A percentile compares a stretch with the other conserved stretches of the same genome.
phyloP scores from a whole-genome alignment of 495 filamentous ascomycete genomes.

The Lophium mytilinum region DNA sequence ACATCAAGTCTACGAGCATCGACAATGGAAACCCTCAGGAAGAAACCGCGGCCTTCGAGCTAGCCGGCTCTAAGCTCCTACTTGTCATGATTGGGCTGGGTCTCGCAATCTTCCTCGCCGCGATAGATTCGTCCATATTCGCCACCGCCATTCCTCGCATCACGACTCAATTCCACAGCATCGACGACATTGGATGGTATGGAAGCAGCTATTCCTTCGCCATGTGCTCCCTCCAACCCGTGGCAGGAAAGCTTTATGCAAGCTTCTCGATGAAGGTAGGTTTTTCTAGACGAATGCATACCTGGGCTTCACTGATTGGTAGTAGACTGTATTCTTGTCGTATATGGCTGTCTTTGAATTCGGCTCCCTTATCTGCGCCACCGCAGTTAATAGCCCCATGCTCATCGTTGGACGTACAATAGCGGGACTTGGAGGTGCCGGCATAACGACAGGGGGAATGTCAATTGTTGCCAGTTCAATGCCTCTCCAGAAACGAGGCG shows the following conservation, averaged over 20 bases:
- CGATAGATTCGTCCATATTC: too few relatives aligned
- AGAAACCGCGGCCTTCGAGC: too few relatives aligned
- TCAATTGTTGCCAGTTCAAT: neutral
- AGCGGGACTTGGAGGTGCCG: slow-evolving; percentile 24
- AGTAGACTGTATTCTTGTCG: neutral
- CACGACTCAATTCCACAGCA: slow-evolving; percentile 62
- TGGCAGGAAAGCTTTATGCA: slow-evolving; percentile 33
- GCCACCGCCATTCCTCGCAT: slow-evolving; percentile 62
- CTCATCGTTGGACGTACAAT: slow-evolving; percentile 42
- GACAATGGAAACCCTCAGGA: too few relatives aligned
- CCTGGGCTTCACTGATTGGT: slow-evolving; percentile 25
- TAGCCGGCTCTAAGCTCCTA: too few relatives aligned
- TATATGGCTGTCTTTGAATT: slow-evolving; percentile 19
- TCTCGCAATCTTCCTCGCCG: too few relatives aligned
- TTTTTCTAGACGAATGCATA: too few relatives aligned
- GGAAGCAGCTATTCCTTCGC: slow-evolving; percentile 62
- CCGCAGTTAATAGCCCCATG: slow-evolving; percentile 36
- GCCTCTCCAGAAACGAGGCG: neutral
- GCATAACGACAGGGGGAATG: neutral
- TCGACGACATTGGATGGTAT: slow-evolving; percentile 74
- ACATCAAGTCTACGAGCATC: too few relatives aligned
- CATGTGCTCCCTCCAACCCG: slow-evolving; percentile 39
- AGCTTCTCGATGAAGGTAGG: slow-evolving; percentile 10
- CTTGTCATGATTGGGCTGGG: too few relatives aligned
- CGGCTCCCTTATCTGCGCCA: slow-evolving; percentile 37